Conservation (phyloP, 2,329 filamentous ascomycete species). For the Aspergillus quadricinctus region DNA sequence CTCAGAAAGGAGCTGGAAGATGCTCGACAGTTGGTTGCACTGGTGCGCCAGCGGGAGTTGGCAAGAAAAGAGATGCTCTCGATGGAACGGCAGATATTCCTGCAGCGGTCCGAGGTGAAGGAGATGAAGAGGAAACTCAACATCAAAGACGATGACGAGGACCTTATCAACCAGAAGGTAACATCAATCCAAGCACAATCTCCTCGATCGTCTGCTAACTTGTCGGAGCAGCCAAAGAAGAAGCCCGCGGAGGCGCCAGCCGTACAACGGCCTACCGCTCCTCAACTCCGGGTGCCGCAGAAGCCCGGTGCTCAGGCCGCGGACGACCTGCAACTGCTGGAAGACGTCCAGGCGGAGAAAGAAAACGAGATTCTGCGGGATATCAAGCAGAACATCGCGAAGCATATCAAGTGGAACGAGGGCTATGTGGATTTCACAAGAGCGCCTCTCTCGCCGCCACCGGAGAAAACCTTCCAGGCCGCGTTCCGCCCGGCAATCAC, state of each 20-base stretch:
- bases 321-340: constrained; percentile 70
- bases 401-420: constrained; percentile 88
- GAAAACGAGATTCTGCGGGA: constrained; percentile 75
- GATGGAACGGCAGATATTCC: constrained; percentile 73
- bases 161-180: constrained; percentile 91
- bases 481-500: constrained; percentile 66
- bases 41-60: constrained; percentile 75
- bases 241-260: constrained; percentile 59
- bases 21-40: constrained; percentile 71
- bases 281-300: constrained; percentile 65
- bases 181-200: constrained; percentile 28
- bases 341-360: constrained; percentile 74
- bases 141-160: constrained; percentile 90
- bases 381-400: constrained; percentile 80
- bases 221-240: constrained; percentile 61
- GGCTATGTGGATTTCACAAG: constrained; percentile 84
- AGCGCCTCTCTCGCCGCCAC: constrained; percentile 74
- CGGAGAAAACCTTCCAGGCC: constrained; percentile 57
- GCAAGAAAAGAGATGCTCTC: constrained; percentile 72
- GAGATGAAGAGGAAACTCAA: constrained; percentile 81
- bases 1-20: constrained; percentile 87
- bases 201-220: constrained; percentile 36
- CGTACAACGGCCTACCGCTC: constrained; percentile 58
- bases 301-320: constrained; percentile 71
- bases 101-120: constrained; percentile 77